phyloP scores from a whole-genome alignment of 2,329 filamentous ascomycete genomes.

The Aspergillus quadrilineatus region DNA sequence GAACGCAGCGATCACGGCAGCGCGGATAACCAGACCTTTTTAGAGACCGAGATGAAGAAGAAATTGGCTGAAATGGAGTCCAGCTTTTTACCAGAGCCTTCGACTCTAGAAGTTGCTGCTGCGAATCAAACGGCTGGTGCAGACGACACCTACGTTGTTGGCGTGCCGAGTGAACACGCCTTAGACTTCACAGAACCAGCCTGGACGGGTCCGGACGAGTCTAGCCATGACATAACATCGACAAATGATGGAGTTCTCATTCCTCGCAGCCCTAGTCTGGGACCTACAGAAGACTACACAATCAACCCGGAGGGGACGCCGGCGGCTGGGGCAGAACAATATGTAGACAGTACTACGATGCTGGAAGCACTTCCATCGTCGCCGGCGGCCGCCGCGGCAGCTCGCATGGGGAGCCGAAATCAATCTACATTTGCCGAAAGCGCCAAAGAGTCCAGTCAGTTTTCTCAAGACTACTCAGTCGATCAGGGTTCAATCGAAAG shows the following conservation, averaged over 20 bases:
- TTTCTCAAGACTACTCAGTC: conserved; percentile 23
- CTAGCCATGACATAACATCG: conserved; percentile 19
- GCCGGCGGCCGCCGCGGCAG: conserved; percentile 45
- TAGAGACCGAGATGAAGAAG: conserved; percentile 59
- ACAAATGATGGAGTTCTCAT: conserved; percentile 20
- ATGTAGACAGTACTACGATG: conserved; percentile 36
- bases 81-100: conserved; percentile 60
- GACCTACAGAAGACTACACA: conserved; percentile 17
- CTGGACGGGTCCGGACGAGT: conserved; percentile 27
- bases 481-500: conserved; percentile 24
- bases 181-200: conserved; percentile 28
- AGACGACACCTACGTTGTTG: conserved; percentile 48
- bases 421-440: conserved; percentile 33
- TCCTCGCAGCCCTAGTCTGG: conserved; percentile 20
- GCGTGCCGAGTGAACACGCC: conserved; percentile 30
- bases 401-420: conserved; percentile 40
- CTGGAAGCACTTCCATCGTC: conserved; percentile 47
- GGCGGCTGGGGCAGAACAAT: conserved; percentile 19
- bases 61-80: conserved; percentile 63
- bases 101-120: conserved; percentile 41
- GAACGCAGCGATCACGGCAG: conserved; percentile 33
- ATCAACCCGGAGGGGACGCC: conserved; percentile 23
- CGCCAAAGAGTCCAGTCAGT: conserved; percentile 19
- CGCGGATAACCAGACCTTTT: conserved; percentile 40
- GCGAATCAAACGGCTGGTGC: conserved; percentile 29